phyloP scores from a whole-genome alignment of 495 filamentous ascomycete genomes.

The Neurospora terricola region DNA sequence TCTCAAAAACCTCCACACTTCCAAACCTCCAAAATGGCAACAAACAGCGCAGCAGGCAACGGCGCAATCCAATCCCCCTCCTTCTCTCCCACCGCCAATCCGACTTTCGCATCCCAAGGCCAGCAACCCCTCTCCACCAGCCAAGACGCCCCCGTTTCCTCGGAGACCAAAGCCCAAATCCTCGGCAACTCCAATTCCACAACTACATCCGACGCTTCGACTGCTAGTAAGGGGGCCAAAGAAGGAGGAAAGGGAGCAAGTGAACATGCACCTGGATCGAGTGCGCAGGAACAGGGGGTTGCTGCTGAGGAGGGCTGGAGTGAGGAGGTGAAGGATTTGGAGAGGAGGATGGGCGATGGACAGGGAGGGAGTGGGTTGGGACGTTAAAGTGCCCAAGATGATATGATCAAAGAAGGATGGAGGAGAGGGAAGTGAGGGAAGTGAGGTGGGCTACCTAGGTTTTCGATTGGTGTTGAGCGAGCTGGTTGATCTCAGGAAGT shows the following conservation, averaged over 20 bases:
- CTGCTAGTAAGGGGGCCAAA: too few relatives aligned
- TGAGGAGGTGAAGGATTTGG: not conserved
- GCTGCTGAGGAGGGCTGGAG: not conserved
- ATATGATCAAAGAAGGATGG: not conserved
- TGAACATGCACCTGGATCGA: not conserved
- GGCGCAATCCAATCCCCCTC: not conserved
- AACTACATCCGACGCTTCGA: too few relatives aligned
- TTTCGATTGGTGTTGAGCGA: not conserved
- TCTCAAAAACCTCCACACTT: too few relatives aligned
- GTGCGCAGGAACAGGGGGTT: not conserved
- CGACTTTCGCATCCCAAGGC: conserved; percentile 16
- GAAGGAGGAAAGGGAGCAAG: not conserved
- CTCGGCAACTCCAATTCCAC: not conserved
- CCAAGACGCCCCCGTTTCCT: conserved; percentile 4
- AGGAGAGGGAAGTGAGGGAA: not conserved
- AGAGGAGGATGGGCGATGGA: not conserved
- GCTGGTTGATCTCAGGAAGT: not conserved
- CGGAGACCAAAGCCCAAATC: conserved; percentile 12
- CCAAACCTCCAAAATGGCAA: conserved; percentile 15
- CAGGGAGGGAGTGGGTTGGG: not conserved
- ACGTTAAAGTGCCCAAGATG: too few relatives aligned
- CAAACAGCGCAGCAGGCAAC: conserved; percentile 19
- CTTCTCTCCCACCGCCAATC: conserved; percentile 5
- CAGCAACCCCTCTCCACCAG: not conserved
- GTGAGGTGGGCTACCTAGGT: too few relatives aligned